Conservation (phyloP, 208 protist genomes). For the Acanthamoeba healyi region DNA sequence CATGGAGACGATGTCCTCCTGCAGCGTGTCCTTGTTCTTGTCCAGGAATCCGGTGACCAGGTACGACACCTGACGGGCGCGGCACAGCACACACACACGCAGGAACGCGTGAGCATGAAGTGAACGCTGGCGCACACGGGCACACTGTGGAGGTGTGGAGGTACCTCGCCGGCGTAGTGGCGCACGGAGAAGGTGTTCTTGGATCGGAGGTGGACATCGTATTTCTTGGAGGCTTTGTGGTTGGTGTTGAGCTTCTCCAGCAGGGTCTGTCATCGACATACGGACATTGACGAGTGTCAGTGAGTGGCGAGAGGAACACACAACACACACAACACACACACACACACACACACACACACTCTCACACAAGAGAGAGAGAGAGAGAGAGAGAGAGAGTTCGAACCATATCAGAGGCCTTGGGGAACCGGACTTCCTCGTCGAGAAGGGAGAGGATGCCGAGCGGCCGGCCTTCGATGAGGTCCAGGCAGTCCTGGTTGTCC, state of each 20-base stretch:
- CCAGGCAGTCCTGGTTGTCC: slow-evolving; percentile 90
- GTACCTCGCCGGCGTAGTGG: slow-evolving; percentile 90
- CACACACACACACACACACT: not conserved
- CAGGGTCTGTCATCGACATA: slow-evolving; percentile 65
- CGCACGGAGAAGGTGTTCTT: slow-evolving; percentile 83
- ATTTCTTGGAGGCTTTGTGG: slow-evolving; percentile 81
- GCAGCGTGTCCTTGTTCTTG: slow-evolving; percentile 91
- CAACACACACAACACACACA: too few species aligned
- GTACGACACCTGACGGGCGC: slow-evolving; percentile 88
- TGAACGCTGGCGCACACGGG: too few species aligned
- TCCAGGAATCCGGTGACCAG: slow-evolving; percentile 87
- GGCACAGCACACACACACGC: too few species aligned
- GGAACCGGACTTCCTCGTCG: slow-evolving; percentile 88
- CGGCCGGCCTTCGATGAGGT: slow-evolving; percentile 85
- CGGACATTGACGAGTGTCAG: too few species aligned
- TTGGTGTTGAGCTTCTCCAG: slow-evolving; percentile 86
- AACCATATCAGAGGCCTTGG: slow-evolving; percentile 83
- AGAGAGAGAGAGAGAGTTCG: not conserved
- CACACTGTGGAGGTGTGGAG: slow-evolving; percentile 43
- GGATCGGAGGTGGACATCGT: slow-evolving; percentile 46
- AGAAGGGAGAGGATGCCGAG: slow-evolving; percentile 87
- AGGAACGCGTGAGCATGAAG: too few species aligned
- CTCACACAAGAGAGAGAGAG: not conserved
- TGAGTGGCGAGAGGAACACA: too few species aligned
- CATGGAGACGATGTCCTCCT: slow-evolving; percentile 81